Base-by-base conservation (phyloP, 2,329 filamentous ascomycete genomes). In the Plectosphaerella sp. region DNA sequence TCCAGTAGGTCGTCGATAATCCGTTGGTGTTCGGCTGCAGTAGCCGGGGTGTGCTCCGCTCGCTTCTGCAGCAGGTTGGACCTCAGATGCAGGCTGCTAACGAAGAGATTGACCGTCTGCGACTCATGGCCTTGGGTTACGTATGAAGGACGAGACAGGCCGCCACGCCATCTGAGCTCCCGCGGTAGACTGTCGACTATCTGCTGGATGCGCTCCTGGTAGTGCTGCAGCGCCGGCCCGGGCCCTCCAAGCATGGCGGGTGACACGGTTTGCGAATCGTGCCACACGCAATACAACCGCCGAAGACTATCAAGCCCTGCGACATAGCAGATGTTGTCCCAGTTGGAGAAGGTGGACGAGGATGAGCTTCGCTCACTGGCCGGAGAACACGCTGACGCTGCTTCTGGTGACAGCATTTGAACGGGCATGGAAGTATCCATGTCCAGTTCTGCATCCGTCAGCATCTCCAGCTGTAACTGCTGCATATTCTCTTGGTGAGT, bases 21-120 rank as follows among this genome's bases (percentile, higher is more conserved):
- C 12, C 55, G 60, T 18, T 66, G 62, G 42, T 68, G 65, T 35
- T 67, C 62, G 22, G 51, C 20, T 14, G 52, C 48, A 35, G 54
- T 46, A 41, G 45, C 39, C 41, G 46, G 15, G 48, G 16, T 35
- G 59, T 18, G n/a, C 18, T 18, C 54, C 4, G 60, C 59, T 3
- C 66, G 61, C 20, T 63, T 66, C 24, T 70, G 66, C 7, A 71
- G 57, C 6, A 71, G 54, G 35, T 70, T 69, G 3, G 69, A 71
- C 6, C 66, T 62, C 1, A 71, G 61, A 20, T 68, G 62, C 7
- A 71, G 60, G 45, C 66, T 67, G 20, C 69, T 71, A 35, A 71
- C 61, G 47, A 69, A 66, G 5, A 71, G 53, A 51, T 71, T 70
- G 9, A 63, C 69, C 7, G 66, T 64, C 18, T 71, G 69, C 3